Base-by-base conservation (phyloP, 768 basidiomycete genomes). In the Kockovaella imperatae region DNA sequence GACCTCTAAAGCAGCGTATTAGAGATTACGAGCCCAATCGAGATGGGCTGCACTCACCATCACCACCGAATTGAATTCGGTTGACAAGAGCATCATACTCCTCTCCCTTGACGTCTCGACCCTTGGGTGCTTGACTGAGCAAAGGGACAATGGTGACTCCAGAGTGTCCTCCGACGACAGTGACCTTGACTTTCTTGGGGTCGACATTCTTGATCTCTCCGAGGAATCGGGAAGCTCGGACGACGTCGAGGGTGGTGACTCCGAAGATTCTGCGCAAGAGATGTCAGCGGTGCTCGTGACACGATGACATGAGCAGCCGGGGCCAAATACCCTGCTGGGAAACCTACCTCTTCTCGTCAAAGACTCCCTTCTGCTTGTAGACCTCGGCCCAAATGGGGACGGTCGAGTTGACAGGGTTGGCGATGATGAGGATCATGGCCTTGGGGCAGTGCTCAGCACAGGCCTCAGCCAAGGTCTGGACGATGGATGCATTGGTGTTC, bases 401-500 rank as follows among this genome's bases (percentile, higher is more conserved):
- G 31, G 95, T 96, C 35, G 93, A 96, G 80, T 99, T 97, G 69
- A 99, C 93, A 26, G 95, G 95, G 77, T 99, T 99, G 61, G 95
- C 93, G 73, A 99, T 97, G 59, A 99, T 90, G 41, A 90, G 80
- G 36, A 97, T 80, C 62, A 85, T 84, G 18, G 95, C 95, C 67
- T 89, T 90, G 51, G 93, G 93, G 35, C 81, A 80, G 41, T 74
- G 68, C 14, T 78, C 81, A 14, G 93, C 91, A 62, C 90, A 86
- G 26, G 86, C 90, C 29, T 80, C 83, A 14, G 91, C 93, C 50
- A 99, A 81, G 64, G 88, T 87, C 60, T 83, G 83, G 50, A 96
- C 86, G 70, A 99, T 99, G 39, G 89, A 89, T 48, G 88, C 95
- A 74, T 99, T 99, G 78, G 91, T 95, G 87, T 95, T 63, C 42